Base-by-base conservation (phyloP, 768 basidiomycete genomes). In the Mycena rosella region DNA sequence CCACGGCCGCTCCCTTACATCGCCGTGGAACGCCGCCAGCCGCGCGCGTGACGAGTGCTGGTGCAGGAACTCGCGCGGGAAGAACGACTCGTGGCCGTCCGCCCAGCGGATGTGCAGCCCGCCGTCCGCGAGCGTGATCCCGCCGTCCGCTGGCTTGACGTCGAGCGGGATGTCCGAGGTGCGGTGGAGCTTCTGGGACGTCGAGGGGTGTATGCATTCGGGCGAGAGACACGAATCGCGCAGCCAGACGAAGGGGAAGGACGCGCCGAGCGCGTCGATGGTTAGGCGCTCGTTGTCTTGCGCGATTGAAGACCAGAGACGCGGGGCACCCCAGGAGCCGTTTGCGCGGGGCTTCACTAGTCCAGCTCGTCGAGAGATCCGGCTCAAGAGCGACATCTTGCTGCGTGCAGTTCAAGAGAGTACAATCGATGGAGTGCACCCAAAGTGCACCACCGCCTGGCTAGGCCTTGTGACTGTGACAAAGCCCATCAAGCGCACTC, bases 151-250 rank as follows among this genome's bases (percentile, higher is more conserved):
- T 7, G 89, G 89, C 3, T 75, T 74, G 56, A 89, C 80, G 53
- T 88, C 82, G 14, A 76, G 53, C 0, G 88, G 85, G 26, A 93
- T 79, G 71, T 94, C 92, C 0, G 90, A 89, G 2, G 91, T 87
- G 55, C 86, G 81, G 73, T 89, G 89, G 0, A 95, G 82, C 73
- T 94, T 94, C 78, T 98, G 96, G 3, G 78, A 81, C 0, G 91
- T 95, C 5, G 89, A 86, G 0, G 93, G 90, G 72, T 98, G 93
- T 11, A 96, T 77, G 69, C 92, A 96, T 2, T 80, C 73, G 0
- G 87, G 79, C 45, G 92, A 95, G 63, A 87, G 88, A 72, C 96
- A 98, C 0, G 92, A 87, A 74, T 98, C 96, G 26, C 96, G 89
- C 13, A 99, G 86, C 90, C 94, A 96, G 60, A 88, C 78, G 73